Conservation (phyloP, 139 green algal species). For the Deuterostichococcus epilithicus region DNA sequence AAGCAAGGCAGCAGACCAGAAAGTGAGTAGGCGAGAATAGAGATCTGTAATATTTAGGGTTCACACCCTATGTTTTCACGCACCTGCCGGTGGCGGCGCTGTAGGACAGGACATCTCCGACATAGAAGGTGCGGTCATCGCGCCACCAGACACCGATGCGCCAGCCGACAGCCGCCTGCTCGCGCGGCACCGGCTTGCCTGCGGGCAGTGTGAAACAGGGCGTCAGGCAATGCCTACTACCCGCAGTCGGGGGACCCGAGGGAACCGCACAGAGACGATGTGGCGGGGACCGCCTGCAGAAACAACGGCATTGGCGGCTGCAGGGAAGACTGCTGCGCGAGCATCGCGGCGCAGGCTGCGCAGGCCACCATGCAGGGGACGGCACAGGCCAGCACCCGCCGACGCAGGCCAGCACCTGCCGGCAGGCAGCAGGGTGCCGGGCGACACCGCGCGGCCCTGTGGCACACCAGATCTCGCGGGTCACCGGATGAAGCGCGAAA, state of each 20-base stretch:
- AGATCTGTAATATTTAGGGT: too few species aligned
- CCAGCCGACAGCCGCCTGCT: conserved; percentile 56
- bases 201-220: neutral
- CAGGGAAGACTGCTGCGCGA: too few species aligned
- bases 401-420: too few species aligned
- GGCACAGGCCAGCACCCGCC: too few species aligned
- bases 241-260: neutral
- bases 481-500: neutral
- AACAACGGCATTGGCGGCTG: neutral
- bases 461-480: too few species aligned
- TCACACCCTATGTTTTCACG: neutral
- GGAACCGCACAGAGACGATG: neutral
- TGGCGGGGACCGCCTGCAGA: neutral
- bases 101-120: conserved; percentile 41
- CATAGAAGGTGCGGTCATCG: conserved; percentile 45
- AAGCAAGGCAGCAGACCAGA: too few species aligned
- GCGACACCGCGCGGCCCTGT: too few species aligned
- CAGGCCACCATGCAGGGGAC: too few species aligned
- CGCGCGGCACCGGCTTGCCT: conserved; percentile 31
- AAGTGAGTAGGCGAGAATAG: too few species aligned
- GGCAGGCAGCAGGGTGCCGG: too few species aligned
- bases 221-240: too few species aligned
- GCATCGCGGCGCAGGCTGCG: too few species aligned
- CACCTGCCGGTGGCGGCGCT: conserved; percentile 28
- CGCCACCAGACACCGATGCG: conserved; percentile 62